Conservation (phyloP, 495 filamentous ascomycete species). For the Geoglossum glabrum region DNA sequence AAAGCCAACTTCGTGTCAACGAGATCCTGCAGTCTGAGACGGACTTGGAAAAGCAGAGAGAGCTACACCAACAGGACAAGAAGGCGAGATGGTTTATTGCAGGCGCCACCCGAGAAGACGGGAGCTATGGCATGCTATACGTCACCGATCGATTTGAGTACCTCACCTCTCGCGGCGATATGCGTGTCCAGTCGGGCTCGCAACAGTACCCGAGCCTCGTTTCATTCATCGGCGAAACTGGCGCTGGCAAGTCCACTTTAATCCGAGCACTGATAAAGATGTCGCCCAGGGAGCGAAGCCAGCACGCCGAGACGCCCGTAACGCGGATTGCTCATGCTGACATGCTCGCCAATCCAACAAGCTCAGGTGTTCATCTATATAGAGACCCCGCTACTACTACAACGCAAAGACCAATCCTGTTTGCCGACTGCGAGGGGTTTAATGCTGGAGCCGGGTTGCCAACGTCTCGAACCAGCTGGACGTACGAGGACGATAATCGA, state of each 20-base stretch:
- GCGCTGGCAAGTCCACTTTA: slow-evolving; percentile 3
- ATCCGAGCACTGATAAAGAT: not conserved
- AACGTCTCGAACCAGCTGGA: not conserved
- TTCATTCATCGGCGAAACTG: slow-evolving; percentile 3
- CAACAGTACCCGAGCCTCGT: slow-evolving; percentile 1
- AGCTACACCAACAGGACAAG: not conserved
- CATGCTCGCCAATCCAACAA: not conserved
- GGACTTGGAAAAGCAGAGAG: not conserved
- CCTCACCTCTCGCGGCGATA: not conserved
- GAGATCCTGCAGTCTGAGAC: not conserved
- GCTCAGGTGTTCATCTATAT: slow-evolving; percentile 4
- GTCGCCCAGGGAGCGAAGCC: not conserved
- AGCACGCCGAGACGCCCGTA: not conserved
- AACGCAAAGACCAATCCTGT: not conserved
- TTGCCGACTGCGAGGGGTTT: not conserved
- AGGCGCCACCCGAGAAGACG: not conserved
- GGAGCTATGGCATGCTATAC: not conserved
- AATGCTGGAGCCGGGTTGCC: not conserved
- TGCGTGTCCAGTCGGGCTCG: not conserved
- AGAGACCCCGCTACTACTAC: not conserved
- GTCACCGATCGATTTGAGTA: not conserved
- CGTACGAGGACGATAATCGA: not conserved
- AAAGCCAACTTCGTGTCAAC: not conserved
- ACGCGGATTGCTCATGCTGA: not conserved
- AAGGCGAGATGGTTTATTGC: not conserved